These are phyloP conservation scores for Lentinus tigrinus DNA, from an alignment of 768 basidiomycete genomes.

Conservation along the genomic window DNA sequence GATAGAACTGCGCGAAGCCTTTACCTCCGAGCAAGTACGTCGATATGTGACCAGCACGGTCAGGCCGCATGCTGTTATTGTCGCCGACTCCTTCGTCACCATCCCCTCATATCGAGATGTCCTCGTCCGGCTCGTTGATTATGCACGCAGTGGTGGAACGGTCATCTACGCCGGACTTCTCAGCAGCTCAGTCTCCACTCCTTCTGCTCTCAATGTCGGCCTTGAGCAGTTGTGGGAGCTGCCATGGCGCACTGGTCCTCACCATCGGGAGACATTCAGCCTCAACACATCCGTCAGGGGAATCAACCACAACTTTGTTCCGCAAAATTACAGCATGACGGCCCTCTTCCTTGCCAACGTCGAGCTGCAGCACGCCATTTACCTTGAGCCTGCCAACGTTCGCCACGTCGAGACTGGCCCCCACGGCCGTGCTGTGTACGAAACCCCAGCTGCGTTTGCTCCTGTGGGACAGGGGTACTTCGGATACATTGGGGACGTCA, in stretches of 20 bases:
- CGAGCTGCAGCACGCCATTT: conserved; percentile 8
- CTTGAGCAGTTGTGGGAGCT: conserved; percentile 32
- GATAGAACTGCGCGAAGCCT: neutral
- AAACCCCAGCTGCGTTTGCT: conserved; percentile 24
- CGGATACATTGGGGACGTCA: conserved; percentile 36
- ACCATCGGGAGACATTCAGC: conserved; percentile 34
- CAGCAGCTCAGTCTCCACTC: conserved; percentile 28
- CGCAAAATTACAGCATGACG: conserved; percentile 39
- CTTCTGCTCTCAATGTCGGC: conserved; percentile 26
- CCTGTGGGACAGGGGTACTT: conserved; percentile 28
- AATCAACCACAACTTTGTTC: neutral
- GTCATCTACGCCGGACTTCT: conserved; percentile 38
- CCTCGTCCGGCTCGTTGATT: conserved; percentile 35
- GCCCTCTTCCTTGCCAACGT: conserved; percentile 34
- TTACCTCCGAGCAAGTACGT: neutral
- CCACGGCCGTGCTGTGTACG: neutral
- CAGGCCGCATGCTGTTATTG: conserved; percentile 28
- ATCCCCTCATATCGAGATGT: conserved; percentile 22
- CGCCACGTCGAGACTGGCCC: conserved; percentile 14
- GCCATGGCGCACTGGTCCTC: conserved; percentile 37
- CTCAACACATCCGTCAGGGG: conserved; percentile 24
- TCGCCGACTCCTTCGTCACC: conserved; percentile 36
- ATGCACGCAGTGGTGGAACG: conserved; percentile 36
- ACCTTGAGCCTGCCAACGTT: conserved; percentile 30
- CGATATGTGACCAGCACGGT: neutral